Percentiles rank a stretch among this genome's conserved stretches.
Conservation (phyloP, 1,284 basidiomycete genomes). For the Moesziomyces globuligerus region DNA sequence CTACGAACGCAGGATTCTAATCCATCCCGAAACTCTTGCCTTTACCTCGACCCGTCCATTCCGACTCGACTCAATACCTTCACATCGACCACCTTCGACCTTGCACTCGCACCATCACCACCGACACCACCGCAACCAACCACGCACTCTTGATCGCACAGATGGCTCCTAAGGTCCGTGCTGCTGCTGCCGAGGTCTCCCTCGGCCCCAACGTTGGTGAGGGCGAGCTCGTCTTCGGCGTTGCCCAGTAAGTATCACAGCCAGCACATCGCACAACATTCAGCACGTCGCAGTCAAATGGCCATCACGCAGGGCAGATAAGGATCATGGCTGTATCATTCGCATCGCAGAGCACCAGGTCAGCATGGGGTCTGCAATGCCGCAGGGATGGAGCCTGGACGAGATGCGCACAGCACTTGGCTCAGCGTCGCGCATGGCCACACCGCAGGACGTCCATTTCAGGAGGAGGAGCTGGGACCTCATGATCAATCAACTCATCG, state of each 20-base stretch:
- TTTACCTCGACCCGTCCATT: not conserved
- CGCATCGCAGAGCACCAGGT: too few relatives aligned
- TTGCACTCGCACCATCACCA: not conserved
- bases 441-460: too few relatives aligned
- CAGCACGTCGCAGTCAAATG: slow-evolving; percentile 24
- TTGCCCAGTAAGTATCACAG: slow-evolving; percentile 60
- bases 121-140: slow-evolving; percentile 1
- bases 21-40: slow-evolving; percentile 1
- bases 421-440: too few relatives aligned
- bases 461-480: too few relatives aligned
- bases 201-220: slow-evolving; percentile 67
- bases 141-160: slow-evolving; percentile 27
- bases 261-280: not conserved
- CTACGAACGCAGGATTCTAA: slow-evolving; percentile 21
- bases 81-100: not conserved
- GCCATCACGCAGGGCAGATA: too few relatives aligned
- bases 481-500: too few relatives aligned
- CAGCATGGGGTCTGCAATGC: not conserved
- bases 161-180: slow-evolving; percentile 66
- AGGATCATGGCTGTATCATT: too few relatives aligned
- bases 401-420: too few relatives aligned
- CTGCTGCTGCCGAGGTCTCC: slow-evolving; percentile 62
- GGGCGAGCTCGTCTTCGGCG: slow-evolving; percentile 67
- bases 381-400: not conserved
- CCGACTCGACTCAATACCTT: not conserved